Evolutionary conservation across 1,139 yeast species (phyloP).

Genomic region (Hemisphaericaspora subhashii): DNA sequence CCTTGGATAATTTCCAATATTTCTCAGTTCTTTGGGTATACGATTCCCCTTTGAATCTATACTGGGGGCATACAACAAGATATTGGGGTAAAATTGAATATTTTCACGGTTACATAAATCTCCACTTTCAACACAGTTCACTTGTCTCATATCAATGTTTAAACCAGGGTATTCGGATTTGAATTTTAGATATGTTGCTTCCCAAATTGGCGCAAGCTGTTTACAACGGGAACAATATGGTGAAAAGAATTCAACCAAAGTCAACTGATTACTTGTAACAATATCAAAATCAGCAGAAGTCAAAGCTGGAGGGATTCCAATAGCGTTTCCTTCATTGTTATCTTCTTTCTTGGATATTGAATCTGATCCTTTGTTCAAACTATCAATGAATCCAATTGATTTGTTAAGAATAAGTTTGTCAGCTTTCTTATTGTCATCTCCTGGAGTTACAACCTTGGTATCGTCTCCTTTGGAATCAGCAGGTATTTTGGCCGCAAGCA

Average conservation of each 20-base stretch:
- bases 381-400: too few relatives aligned
- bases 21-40: conserved; percentile 31
- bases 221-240: conserved; percentile 75
- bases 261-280: conserved; percentile 44
- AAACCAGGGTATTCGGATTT: conserved; percentile 35
- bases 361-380: too few relatives aligned
- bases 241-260: conserved; percentile 65
- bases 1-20: conserved; percentile 48
- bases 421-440: too few relatives aligned
- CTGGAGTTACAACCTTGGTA: not conserved
- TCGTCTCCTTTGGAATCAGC: not conserved
- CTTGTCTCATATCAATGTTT: conserved; percentile 61
- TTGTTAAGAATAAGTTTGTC: too few relatives aligned
- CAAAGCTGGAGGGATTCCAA: conserved; percentile 27
- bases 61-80: conserved; percentile 61
- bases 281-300: conserved; percentile 42
- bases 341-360: conserved; percentile 11
- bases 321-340: conserved; percentile 5
- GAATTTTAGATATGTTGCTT: conserved; percentile 49
- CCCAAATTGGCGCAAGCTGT: conserved; percentile 65
- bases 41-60: conserved; percentile 26
- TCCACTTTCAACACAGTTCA: conserved; percentile 70
- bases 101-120: conserved; percentile 67
- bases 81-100: conserved; percentile 55
- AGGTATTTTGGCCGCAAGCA: not conserved